A percentile compares a stretch with the other conserved stretches of the same genome.
Evolutionary conservation across 441 rosid species (phyloP).

Genomic region (Populus trichocarpa): DNA sequence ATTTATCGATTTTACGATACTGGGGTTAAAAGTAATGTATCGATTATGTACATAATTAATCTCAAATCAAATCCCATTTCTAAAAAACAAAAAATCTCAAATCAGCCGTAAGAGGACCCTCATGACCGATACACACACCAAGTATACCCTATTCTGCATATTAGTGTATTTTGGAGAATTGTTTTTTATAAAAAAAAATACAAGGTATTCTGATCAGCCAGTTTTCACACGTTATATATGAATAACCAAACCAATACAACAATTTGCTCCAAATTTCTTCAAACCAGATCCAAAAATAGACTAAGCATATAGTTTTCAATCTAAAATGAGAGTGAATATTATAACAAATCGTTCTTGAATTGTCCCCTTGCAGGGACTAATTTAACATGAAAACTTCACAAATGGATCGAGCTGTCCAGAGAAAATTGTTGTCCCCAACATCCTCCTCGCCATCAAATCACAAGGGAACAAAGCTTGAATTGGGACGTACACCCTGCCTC

Average conservation of each 20-base stretch:
- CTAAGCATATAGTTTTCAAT: neutral
- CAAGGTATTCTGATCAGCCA: too few species aligned
- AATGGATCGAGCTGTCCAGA: neutral
- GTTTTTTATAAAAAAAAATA: too few species aligned
- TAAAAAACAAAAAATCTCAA: too few species aligned
- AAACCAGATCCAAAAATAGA: neutral
- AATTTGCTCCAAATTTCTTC: neutral
- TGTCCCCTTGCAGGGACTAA: neutral
- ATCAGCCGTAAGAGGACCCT: too few species aligned
- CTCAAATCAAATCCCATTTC: too few species aligned
- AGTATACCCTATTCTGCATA: too few species aligned
- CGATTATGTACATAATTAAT: too few species aligned
- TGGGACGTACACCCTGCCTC: constrained; percentile 13
- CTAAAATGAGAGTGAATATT: neutral
- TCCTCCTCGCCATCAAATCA: neutral
- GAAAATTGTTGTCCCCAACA: neutral
- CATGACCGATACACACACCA: too few species aligned
- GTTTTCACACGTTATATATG: too few species aligned
- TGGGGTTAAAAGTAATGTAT: too few species aligned
- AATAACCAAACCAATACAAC: neutral
- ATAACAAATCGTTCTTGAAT: neutral
- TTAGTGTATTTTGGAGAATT: too few species aligned
- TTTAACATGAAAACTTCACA: neutral
- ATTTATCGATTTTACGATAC: too few species aligned
- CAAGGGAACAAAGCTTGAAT: constrained; percentile 6